Percentiles rank a stretch among this genome's conserved stretches.
phyloP scores from a whole-genome alignment of 2,329 filamentous ascomycete species.

The Nannizzia gypsea region DNA sequence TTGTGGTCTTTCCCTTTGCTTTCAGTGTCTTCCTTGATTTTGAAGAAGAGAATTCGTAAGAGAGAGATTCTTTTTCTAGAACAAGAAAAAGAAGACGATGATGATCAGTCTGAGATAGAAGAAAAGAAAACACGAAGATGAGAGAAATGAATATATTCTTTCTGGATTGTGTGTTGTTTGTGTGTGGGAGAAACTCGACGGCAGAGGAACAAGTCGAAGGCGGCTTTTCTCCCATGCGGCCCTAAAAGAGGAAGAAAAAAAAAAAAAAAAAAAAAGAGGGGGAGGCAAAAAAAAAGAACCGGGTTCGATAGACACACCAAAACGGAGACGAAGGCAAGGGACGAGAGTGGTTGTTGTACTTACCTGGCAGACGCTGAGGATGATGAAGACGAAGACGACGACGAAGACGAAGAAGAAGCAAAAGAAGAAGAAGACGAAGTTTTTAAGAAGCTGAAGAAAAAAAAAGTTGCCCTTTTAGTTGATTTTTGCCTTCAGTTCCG shows the following conservation, averaged over 20 bases:
- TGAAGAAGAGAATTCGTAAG: background rate
- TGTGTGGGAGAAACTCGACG: background rate
- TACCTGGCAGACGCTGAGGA: background rate
- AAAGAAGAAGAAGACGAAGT: background rate
- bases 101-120: background rate
- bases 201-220: background rate
- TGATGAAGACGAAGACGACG: background rate
- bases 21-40: background rate
- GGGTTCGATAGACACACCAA: background rate
- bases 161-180: too few species aligned
- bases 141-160: background rate
- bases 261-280: slow-evolving; percentile 4
- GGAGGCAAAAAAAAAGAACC: slow-evolving; percentile 5
- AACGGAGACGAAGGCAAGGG: background rate
- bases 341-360: background rate
- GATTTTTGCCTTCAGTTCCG: background rate
- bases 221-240: background rate
- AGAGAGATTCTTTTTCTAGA: background rate
- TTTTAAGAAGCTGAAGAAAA: background rate
- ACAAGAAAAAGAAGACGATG: slow-evolving; percentile 3
- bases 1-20: background rate
- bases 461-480: background rate
- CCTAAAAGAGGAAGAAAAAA: background rate
- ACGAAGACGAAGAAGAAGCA: background rate
- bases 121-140: background rate